Evolutionary conservation across 192 early-diverging fungal genomes (phyloP), one percentile per base, ranked within the genome.

Genomic region (Phlyctochytrium bullatum): DNA sequence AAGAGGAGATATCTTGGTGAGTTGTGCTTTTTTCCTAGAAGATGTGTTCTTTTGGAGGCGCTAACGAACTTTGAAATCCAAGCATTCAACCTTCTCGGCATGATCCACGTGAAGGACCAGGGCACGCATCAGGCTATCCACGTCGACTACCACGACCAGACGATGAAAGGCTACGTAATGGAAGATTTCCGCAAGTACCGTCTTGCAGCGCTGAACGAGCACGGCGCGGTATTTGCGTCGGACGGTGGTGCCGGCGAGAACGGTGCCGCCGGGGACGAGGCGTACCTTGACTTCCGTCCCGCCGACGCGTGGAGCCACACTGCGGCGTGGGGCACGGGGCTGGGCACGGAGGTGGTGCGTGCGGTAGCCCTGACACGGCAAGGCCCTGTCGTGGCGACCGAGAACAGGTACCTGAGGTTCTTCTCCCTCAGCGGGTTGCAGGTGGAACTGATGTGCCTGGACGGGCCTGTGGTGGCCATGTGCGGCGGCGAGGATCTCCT

Each of bases 121-220:
- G 83, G 79, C 16, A 76, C 85, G 1, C 86, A 92, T 75, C 83
- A 85, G 25, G 92, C 88, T 14, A 69, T 98, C 17, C 89, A 92
- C 69, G 88, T 98, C 2, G 90, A 91, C 52, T 96, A 91, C 66
- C 89, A 95, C 73, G 94, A 98, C 81, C 87, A 92, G 64, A 81
- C 91, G 17, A 62, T 84, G 3, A 83, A 92, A 34, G 89, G 89
- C 62, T 90, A 90, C 54, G 88, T 90, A 72, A 96, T 97, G 56
- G 84, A 88, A 1, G 93, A 97, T 68, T 81, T 84, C 65, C 80
- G 83, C 71, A 84, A 88, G 40, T 93, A 86, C 77, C 81, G 87
- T 2, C 83, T 97, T 84, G 94, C 91, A 0, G 80, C 87, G 53
- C 77, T 98, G 16, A 68, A 54, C 27, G 76, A 79, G 17, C 71